phyloP scores from a whole-genome alignment of 1,284 basidiomycete genomes.

The Ceratorhiza oryzae-sativae region DNA sequence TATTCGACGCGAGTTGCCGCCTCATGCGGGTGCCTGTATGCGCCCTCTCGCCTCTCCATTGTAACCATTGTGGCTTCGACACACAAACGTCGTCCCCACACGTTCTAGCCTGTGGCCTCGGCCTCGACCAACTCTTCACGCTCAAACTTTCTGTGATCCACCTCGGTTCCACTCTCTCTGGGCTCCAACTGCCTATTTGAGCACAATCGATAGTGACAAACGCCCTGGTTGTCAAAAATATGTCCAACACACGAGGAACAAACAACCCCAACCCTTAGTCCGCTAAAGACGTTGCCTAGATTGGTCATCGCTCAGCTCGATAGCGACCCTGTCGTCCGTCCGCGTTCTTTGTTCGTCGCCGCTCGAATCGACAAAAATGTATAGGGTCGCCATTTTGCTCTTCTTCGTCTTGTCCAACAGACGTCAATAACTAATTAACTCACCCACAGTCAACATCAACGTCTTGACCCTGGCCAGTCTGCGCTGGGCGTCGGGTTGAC shows the following conservation, averaged over 20 bases:
- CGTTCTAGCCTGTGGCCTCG: slow-evolving; percentile 1
- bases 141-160: background rate
- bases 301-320: background rate
- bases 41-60: background rate
- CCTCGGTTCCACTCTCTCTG: slow-evolving; percentile 1
- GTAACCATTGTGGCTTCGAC: slow-evolving; percentile 10
- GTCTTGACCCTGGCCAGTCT: too few species aligned
- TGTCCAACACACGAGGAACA: background rate
- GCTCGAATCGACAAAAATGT: slow-evolving; percentile 8
- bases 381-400: background rate
- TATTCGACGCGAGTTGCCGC: background rate
- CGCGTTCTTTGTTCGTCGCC: slow-evolving; percentile 1
- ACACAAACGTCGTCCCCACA: background rate
- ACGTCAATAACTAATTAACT: too few species aligned
- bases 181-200: background rate
- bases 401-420: background rate
- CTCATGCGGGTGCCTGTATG: background rate
- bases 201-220: slow-evolving; percentile 1
- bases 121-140: background rate
- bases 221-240: background rate
- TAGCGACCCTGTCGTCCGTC: background rate
- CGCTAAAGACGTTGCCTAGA: background rate
- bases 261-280: background rate
- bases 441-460: too few species aligned
- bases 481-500: background rate